Base-by-base conservation (phyloP, 2,329 filamentous ascomycete species). In the Colletotrichum trifolii region DNA sequence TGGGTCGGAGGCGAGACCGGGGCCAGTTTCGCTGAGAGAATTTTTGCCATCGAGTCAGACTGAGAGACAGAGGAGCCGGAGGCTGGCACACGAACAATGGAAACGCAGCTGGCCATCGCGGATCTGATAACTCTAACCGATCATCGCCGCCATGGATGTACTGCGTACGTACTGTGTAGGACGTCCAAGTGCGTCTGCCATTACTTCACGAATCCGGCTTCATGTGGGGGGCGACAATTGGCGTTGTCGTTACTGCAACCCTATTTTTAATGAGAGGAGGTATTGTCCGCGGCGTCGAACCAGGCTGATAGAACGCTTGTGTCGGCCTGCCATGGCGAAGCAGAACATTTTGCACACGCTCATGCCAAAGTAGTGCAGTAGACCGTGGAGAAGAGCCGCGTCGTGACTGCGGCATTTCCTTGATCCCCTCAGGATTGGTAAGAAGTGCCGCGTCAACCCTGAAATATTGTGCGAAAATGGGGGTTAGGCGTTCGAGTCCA, bases 101-200 rank as follows among this genome's bases (percentile, higher is more conserved):
- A 53, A 36, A 47, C 38, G 12, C 57, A 57, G 25, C 39, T 50
- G n/a, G 52, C 50, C 17, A 33, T 46, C 57, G 46, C 52, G 58
- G 62, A 65, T 65, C 62, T 65, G 62, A 65, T 65, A 65, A 65
- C 58, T 56, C 38, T 56, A 65, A 62, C 40, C 35, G 34, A 54
- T 42, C 46, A 46, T 35, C 25, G 9, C 38, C 9, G 36, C 17
- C 40, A 10, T 45, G 15, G 52, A 15, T 35, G 35, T 54, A n/a
- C n/a, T n/a, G n/a, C n/a, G n/a, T n/a, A 15, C 15, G 47, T 49
- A 40, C 39, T 46, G 15, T 54, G 33, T 12, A 12, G 33, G 39
- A 46, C 12, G 40, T 43, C 12, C 7, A 13, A 43, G 5, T 13
- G 42, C 15, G 12, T 43, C 13, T 11, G 35, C 45, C 15, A 15